phyloP scores from a whole-genome alignment of 108 stramenopile species.

The Bacterosira constricta region DNA sequence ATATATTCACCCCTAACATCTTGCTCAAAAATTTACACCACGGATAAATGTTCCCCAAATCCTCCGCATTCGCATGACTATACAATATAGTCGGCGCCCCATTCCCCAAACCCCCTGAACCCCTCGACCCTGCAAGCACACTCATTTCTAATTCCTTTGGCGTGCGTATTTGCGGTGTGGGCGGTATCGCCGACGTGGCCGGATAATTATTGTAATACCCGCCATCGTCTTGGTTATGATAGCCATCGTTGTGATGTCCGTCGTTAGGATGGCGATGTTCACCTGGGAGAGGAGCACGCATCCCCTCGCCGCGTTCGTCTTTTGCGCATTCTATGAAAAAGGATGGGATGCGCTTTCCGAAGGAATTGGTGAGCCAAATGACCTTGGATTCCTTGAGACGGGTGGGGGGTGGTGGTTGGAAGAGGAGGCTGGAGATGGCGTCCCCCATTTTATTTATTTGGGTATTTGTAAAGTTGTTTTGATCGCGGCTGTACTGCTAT shows the following conservation, averaged over 20 bases:
- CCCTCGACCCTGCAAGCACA: constrained; percentile 4
- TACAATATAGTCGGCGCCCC: constrained; percentile 85
- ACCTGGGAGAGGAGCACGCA: constrained; percentile 49
- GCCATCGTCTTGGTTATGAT: too few species aligned
- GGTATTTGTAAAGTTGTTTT: not conserved
- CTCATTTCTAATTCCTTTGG: constrained; percentile 46
- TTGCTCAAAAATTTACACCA: constrained; percentile 92
- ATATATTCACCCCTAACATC: constrained; percentile 92
- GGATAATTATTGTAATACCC: not conserved
- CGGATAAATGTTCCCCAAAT: constrained; percentile 90
- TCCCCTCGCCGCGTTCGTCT: constrained; percentile 38
- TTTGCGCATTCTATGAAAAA: constrained; percentile 80
- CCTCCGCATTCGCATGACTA: constrained; percentile 95
- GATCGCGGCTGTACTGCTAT: not conserved
- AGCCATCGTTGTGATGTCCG: too few species aligned
- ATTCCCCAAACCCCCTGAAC: too few species aligned
- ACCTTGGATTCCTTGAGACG: constrained; percentile 91
- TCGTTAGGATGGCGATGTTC: too few species aligned
- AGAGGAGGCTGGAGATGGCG: constrained; percentile 83
- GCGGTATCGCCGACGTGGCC: constrained; percentile 1
- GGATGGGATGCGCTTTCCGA: constrained; percentile 77
- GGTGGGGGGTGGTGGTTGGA: constrained; percentile 89
- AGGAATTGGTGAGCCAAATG: constrained; percentile 83
- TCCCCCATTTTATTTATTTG: constrained; percentile 70
- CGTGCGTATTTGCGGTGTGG: constrained; percentile 53